These are phyloP conservation scores for Penicillium sp. DNA, from an alignment of 2,329 filamentous ascomycete genomes.

Conservation along the genomic window DNA sequence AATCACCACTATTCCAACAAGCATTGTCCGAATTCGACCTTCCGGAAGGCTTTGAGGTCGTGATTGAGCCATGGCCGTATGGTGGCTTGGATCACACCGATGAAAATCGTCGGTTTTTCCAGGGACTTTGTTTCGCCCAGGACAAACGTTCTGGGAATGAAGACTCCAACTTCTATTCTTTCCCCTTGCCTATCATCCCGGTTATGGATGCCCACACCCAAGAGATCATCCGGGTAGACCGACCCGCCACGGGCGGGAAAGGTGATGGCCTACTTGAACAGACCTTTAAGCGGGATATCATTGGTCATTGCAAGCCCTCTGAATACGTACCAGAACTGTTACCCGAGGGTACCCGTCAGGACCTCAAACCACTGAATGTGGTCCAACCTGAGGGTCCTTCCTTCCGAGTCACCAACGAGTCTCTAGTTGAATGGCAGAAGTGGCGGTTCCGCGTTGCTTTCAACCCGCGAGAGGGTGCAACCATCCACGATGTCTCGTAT, in stretches of 20 bases:
- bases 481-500: conserved; percentile 69
- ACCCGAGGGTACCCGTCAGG: conserved; percentile 44
- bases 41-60: conserved; percentile 56
- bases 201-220: conserved; percentile 61
- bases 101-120: conserved; percentile 53
- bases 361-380: conserved; percentile 69
- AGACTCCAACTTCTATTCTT: conserved; percentile 64
- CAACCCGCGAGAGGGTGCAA: conserved; percentile 63
- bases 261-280: conserved; percentile 50
- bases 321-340: conserved; percentile 57
- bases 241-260: conserved; percentile 54
- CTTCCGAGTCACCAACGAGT: conserved; percentile 51
- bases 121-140: conserved; percentile 54
- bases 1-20: conserved; percentile 54
- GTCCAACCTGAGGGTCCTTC: conserved; percentile 69
- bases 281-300: conserved; percentile 47
- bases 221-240: conserved; percentile 58
- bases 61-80: conserved; percentile 59
- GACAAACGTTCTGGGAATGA: conserved; percentile 43
- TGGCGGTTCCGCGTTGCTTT: conserved; percentile 66
- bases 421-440: conserved; percentile 60
- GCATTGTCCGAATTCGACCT: conserved; percentile 54
- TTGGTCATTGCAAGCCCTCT: conserved; percentile 53
- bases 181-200: conserved; percentile 51
- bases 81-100: conserved; percentile 53